A percentile compares a stretch with the other conserved stretches of the same genome.
These are phyloP conservation scores for Phaeosphaeria sp. DNA, from an alignment of 2,329 filamentous ascomycete species.

Conservation along the genomic window DNA sequence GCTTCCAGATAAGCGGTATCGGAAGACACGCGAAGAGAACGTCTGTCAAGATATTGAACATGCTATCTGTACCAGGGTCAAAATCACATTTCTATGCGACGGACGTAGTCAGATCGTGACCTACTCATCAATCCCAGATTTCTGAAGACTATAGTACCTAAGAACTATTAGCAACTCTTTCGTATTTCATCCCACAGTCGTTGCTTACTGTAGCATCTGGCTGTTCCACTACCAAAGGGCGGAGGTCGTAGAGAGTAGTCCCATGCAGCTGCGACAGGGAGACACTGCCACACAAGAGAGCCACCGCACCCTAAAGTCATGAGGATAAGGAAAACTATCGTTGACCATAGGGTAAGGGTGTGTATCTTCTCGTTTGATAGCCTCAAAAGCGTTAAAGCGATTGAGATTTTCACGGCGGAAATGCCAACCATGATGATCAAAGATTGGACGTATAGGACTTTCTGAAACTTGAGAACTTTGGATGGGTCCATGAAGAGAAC, in stretches of 20 bases:
- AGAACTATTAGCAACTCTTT: not conserved
- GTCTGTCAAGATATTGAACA: conserved; percentile 51
- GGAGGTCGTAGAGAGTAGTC: conserved; percentile 43
- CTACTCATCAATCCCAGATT: not conserved
- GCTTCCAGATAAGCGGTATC: conserved; percentile 52
- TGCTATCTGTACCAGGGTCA: conserved; percentile 48
- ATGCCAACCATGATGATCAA: conserved; percentile 56
- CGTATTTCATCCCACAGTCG: not conserved
- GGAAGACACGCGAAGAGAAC: conserved; percentile 52
- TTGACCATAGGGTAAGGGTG: conserved; percentile 50
- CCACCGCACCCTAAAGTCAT: conserved; percentile 53
- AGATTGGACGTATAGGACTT: conserved; percentile 53
- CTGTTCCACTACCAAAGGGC: conserved; percentile 34
- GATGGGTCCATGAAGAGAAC: conserved; percentile 40
- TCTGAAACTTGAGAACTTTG: conserved; percentile 47
- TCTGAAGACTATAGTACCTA: not conserved
- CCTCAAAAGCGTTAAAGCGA: conserved; percentile 55
- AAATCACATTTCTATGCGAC: conserved; percentile 22
- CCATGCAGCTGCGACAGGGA: conserved; percentile 56
- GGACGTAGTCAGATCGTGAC: conserved; percentile 44
- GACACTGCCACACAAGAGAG: conserved; percentile 59
- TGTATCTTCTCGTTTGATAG: conserved; percentile 49
- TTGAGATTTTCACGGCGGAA: conserved; percentile 57
- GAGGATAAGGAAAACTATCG: conserved; percentile 53
- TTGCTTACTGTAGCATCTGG: conserved; percentile 52